phyloP scores from a whole-genome alignment of 2,329 filamentous ascomycete species.

The Orbilia oligospora region DNA sequence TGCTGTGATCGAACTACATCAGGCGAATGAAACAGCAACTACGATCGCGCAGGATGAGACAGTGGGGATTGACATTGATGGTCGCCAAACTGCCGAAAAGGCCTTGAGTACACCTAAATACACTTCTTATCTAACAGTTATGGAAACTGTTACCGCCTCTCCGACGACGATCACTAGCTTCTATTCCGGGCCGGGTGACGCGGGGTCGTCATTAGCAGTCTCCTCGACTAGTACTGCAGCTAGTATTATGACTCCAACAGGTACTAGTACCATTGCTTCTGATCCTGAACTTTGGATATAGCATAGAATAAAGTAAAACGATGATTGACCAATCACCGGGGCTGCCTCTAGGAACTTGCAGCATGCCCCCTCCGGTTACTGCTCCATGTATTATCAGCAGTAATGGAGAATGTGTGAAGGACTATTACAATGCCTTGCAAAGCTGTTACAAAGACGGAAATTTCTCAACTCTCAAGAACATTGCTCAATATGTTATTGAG shows the following conservation, averaged over 20 bases:
- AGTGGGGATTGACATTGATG: not conserved
- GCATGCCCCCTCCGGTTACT: conserved; percentile 29
- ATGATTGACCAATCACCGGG: too few relatives aligned
- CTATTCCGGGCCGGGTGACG: conserved; percentile 8
- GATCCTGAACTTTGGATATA: not conserved
- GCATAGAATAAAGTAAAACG: too few relatives aligned
- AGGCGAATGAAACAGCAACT: conserved; percentile 41
- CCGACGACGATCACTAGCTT: conserved; percentile 46
- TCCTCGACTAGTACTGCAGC: conserved; percentile 18
- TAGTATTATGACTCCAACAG: conserved; percentile 39
- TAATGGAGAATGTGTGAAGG: conserved; percentile 25
- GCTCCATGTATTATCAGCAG: conserved; percentile 37
- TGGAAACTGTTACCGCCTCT: conserved; percentile 30
- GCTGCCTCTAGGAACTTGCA: conserved; percentile 37
- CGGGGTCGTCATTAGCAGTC: not conserved
- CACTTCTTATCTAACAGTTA: conserved; percentile 34
- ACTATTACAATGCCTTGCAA: conserved; percentile 23
- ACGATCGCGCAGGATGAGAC: not conserved
- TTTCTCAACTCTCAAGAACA: conserved; percentile 39
- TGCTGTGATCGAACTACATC: conserved; percentile 12
- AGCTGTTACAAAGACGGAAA: conserved; percentile 29
- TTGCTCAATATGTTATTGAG: conserved; percentile 39
- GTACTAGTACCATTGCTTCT: conserved; percentile 3
- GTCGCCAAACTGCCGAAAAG: not conserved
- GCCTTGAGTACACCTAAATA: conserved; percentile 3